Percentiles rank a stretch among this genome's conserved stretches.
Evolutionary conservation across 2,329 filamentous ascomycete species (phyloP).

Genomic region (Xylogone sp.): DNA sequence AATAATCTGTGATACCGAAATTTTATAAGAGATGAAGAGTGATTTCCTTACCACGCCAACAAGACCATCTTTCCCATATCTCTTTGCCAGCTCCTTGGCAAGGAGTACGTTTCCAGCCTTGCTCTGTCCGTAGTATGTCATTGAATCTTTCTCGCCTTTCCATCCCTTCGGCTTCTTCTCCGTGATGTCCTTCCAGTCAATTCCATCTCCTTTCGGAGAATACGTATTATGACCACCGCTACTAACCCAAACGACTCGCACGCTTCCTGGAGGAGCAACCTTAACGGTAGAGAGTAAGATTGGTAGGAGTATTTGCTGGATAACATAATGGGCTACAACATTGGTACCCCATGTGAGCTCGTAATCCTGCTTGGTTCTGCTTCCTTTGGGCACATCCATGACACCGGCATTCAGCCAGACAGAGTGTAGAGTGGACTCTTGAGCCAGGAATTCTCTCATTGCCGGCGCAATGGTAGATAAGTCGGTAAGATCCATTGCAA

Average conservation of each 20-base stretch:
- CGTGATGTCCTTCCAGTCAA: not conserved
- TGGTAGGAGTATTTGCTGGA: slow-evolving; percentile 43
- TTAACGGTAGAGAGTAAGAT: not conserved
- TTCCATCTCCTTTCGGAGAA: not conserved
- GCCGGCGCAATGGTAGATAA: not conserved
- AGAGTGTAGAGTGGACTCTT: not conserved
- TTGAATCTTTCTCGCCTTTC: not conserved
- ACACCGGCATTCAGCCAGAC: slow-evolving; percentile 18
- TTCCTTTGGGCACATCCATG: slow-evolving; percentile 20
- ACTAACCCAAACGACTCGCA: slow-evolving; percentile 23
- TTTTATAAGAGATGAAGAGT: not conserved
- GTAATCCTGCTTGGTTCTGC: slow-evolving; percentile 41
- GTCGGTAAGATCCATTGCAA: not conserved
- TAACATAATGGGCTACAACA: slow-evolving; percentile 50
- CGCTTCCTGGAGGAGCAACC: slow-evolving; percentile 12
- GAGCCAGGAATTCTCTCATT: not conserved
- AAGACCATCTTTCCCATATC: not conserved
- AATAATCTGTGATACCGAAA: not conserved
- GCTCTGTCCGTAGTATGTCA: not conserved
- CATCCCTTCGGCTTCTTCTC: not conserved
- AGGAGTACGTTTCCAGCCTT: slow-evolving; percentile 2
- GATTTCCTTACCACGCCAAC: not conserved
- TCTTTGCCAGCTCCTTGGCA: not conserved
- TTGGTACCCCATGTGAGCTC: slow-evolving; percentile 50
- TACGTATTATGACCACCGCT: not conserved